Percentiles rank a stretch among this genome's conserved stretches.
Evolutionary conservation across 106 monocot species (phyloP).

Genomic region (Dioscorea dumetorum): DNA sequence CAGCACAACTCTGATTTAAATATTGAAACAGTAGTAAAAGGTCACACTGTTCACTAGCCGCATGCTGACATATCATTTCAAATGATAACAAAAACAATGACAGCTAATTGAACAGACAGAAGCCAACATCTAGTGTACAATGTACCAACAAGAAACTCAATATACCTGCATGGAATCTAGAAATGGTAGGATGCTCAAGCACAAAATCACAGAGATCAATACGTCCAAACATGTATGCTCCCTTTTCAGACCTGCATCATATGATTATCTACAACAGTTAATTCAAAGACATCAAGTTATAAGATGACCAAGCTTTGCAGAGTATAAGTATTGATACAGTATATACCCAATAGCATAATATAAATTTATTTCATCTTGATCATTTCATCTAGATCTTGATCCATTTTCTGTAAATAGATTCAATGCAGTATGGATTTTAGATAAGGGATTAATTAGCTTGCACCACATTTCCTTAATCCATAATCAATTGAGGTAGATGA

Average conservation of each 20-base stretch:
- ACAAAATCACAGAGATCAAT: slow-evolving; percentile 90
- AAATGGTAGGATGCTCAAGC: slow-evolving; percentile 87
- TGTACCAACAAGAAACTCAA: not conserved
- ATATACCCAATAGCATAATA: not conserved
- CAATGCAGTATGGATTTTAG: not conserved
- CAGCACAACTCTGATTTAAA: no score
- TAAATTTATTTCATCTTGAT: not conserved
- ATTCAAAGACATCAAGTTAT: no score
- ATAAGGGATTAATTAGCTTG: not conserved
- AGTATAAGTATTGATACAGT: not conserved
- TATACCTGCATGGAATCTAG: slow-evolving; percentile 90
- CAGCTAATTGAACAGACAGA: no score
- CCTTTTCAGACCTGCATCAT: slow-evolving; percentile 65
- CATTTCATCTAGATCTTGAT: not conserved
- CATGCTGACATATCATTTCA: no score
- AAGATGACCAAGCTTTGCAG: not conserved
- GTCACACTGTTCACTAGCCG: no score
- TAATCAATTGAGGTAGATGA: no score
- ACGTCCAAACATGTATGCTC: slow-evolving; percentile 95
- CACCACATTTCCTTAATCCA: no score
- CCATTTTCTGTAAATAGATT: not conserved
- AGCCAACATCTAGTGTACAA: no score
- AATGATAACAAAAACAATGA: no score
- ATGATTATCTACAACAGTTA: no score
- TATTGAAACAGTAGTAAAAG: no score